Percentiles rank a stretch among this genome's conserved stretches.
phyloP scores from a whole-genome alignment of 2,329 filamentous ascomycete species.

The Beauveria sp. region DNA sequence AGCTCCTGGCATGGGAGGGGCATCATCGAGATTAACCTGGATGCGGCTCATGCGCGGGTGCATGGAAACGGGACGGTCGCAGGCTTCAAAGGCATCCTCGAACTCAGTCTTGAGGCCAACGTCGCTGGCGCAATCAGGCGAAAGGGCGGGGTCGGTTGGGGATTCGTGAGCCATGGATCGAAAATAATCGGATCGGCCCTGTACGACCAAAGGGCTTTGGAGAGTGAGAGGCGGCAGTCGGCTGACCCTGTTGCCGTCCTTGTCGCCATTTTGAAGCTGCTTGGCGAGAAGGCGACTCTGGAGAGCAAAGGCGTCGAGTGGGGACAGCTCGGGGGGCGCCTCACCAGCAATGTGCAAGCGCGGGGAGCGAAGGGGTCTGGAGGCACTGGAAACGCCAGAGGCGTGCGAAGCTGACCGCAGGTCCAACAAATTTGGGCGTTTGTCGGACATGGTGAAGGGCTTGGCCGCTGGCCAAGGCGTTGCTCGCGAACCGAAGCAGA shows the following conservation, averaged over 20 bases:
- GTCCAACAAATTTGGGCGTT: slow-evolving; percentile 52
- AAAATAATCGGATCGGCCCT: slow-evolving; percentile 73
- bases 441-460: slow-evolving; percentile 12
- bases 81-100: slow-evolving; percentile 43
- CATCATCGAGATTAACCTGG: slow-evolving; percentile 41
- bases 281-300: slow-evolving; percentile 83
- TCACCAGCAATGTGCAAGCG: slow-evolving; percentile 72
- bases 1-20: slow-evolving; percentile 37
- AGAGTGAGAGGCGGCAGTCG: slow-evolving; percentile 76
- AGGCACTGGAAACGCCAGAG: slow-evolving; percentile 5
- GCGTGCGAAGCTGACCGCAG: slow-evolving; percentile 35
- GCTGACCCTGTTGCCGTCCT: slow-evolving; percentile 71
- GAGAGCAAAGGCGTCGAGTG: slow-evolving; percentile 88
- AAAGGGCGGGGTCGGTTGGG: slow-evolving; percentile 15
- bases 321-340: slow-evolving; percentile 82
- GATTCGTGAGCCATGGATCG: slow-evolving; percentile 59
- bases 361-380: slow-evolving; percentile 55
- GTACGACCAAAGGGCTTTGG: slow-evolving; percentile 68
- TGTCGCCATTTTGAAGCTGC: slow-evolving; percentile 73
- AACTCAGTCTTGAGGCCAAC: slow-evolving; percentile 47
- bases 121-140: slow-evolving; percentile 21
- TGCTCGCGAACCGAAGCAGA: not conserved
- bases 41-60: slow-evolving; percentile 66
- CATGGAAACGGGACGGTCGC: slow-evolving; percentile 61
- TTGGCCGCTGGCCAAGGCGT: not conserved